Conservation (phyloP, 1,284 basidiomycete genomes). For the Cutaneotrichosporon dermatis region DNA sequence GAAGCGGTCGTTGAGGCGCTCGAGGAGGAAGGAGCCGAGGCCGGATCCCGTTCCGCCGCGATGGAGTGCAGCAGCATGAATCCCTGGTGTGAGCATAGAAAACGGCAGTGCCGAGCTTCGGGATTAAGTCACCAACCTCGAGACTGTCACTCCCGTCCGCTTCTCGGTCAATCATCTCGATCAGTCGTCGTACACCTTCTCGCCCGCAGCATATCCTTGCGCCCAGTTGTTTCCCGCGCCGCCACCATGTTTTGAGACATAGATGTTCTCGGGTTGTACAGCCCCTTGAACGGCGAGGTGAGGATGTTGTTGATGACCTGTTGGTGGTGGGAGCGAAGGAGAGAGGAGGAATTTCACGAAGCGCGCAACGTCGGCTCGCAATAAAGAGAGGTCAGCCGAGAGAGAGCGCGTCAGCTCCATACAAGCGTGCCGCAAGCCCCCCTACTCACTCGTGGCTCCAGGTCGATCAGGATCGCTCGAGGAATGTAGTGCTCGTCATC, state of each 20-base stretch:
- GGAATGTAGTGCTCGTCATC: slow-evolving; percentile 99
- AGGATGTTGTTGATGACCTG: slow-evolving; percentile 96
- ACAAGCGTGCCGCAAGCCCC: no score
- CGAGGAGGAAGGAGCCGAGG: slow-evolving; percentile 92
- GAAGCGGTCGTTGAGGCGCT: slow-evolving; percentile 94
- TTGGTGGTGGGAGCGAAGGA: background rate
- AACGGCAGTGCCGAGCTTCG: no score
- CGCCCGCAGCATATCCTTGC: slow-evolving; percentile 84
- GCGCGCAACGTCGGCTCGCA: no score
- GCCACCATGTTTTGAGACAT: slow-evolving; percentile 88
- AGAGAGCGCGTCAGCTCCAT: no score
- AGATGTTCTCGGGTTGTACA: slow-evolving; percentile 99
- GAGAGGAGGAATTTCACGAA: no score
- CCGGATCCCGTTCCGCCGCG: slow-evolving; percentile 98
- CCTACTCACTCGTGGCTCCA: slow-evolving; percentile 83
- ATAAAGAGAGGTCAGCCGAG: no score
- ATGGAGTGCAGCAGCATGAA: slow-evolving; percentile 99
- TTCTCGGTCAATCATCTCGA: slow-evolving; percentile 99
- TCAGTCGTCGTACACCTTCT: slow-evolving; percentile 92
- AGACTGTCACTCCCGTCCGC: slow-evolving; percentile 97
- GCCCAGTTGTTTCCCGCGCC: slow-evolving; percentile 99
- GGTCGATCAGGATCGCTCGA: slow-evolving; percentile 89
- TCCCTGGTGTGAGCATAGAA: slow-evolving; percentile 57
- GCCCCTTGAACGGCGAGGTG: slow-evolving; percentile 77
- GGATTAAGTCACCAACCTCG: slow-evolving; percentile 60